Percentiles rank a stretch among this genome's conserved stretches.
Conservation (phyloP, 2,329 filamentous ascomycete species). For the Elsinoe arachidis region DNA sequence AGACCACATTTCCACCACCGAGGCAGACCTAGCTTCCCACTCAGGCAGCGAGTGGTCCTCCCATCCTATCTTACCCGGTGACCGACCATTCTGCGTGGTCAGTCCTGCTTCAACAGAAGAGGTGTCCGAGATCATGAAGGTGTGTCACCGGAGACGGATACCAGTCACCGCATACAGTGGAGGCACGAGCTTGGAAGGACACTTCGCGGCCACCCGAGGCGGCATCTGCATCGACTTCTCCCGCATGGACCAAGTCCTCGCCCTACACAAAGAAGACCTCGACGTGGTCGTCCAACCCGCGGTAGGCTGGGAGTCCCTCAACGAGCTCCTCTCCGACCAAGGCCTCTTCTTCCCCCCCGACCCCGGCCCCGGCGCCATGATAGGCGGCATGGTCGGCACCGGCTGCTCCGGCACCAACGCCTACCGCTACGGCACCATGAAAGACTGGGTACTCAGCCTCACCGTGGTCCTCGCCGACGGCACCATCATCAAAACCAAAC, state of each 20-base stretch:
- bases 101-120: conserved; percentile 72
- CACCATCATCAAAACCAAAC: conserved; percentile 79
- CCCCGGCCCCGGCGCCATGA: conserved; percentile 83
- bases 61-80: conserved; percentile 33
- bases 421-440: conserved; percentile 89
- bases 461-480: conserved; percentile 87
- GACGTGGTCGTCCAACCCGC: conserved; percentile 54
- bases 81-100: conserved; percentile 54
- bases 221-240: conserved; percentile 81
- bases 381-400: conserved; percentile 79
- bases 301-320: conserved; percentile 78
- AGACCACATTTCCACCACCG: conserved; percentile 53
- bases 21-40: conserved; percentile 47
- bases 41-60: conserved; percentile 57
- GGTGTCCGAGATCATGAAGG: conserved; percentile 77
- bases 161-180: conserved; percentile 83
- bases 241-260: conserved; percentile 73
- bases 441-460: conserved; percentile 80
- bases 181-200: conserved; percentile 81
- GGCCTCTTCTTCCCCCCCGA: conserved; percentile 89
- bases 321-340: conserved; percentile 62
- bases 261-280: conserved; percentile 61
- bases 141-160: conserved; percentile 72
- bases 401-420: conserved; percentile 76
- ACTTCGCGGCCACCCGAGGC: conserved; percentile 73